Percentiles rank a stretch among this genome's conserved stretches.
Evolutionary conservation across 2,329 filamentous ascomycete species (phyloP).

Genomic region (Calcarisporium arbuscula): DNA sequence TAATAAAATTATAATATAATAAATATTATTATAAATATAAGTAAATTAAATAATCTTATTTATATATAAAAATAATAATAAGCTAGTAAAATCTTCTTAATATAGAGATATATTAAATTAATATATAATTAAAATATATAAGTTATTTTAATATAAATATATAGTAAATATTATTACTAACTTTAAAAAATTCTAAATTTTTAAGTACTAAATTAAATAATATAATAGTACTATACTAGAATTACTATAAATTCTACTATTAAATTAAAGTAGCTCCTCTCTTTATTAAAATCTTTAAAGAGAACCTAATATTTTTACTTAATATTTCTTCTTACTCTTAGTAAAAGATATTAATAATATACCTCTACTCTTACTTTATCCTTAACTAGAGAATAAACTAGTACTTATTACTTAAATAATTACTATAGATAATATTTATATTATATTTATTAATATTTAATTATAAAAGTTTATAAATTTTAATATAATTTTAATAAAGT

Average conservation of each 20-base stretch:
- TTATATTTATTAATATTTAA: no score
- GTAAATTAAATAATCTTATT: neutral
- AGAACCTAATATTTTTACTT: neutral
- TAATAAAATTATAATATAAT: neutral
- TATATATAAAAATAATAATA: neutral
- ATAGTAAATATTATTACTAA: neutral
- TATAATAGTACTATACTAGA: neutral
- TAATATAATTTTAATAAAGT: neutral
- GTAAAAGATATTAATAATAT: neutral
- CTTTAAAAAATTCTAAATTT: neutral
- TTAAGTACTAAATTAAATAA: neutral
- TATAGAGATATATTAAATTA: neutral
- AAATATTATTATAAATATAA: neutral
- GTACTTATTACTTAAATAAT: no score
- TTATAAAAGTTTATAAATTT: neutral
- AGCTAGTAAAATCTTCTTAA: neutral
- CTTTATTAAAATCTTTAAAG: neutral
- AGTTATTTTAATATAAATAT: neutral
- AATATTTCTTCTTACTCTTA: no score
- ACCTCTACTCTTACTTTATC: neutral
- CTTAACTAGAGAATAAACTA: neutral
- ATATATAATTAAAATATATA: neutral
- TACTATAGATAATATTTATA: no score
- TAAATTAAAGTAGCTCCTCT: no score
- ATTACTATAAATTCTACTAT: no score